Evolutionary conservation across 2,329 filamentous ascomycete genomes (phyloP), one percentile per base, ranked within the genome.

Genomic region (Trichothecium sympodiale): DNA sequence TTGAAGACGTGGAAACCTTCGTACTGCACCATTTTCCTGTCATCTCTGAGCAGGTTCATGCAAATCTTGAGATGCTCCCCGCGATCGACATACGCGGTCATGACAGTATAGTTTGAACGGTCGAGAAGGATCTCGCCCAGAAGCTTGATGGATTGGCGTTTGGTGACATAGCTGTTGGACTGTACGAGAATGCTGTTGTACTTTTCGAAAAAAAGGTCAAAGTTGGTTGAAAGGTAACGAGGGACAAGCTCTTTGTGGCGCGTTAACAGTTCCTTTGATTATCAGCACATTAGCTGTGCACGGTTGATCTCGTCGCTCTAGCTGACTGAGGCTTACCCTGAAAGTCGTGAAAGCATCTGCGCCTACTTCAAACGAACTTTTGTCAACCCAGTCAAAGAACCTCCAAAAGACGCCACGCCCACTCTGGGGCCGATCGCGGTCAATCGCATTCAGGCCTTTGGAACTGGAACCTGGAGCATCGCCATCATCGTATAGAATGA

Each of bases 1-100:
- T 98, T 98, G 72, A 98, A 98, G 29, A 98, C 89, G 56, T 98
- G 91, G 57, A 98, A 98, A 7, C 88, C 91, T 58, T 98, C 91
- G 56, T 98, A 98, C 60, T 96, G 91, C 42, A 98, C 91, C 88
- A 98, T 98, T 60, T 94, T 91, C 47, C 89, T 77, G 58, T 96
- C 89, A 57, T 96, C 91, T 46, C 87, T 80, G 41, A 98, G 67
- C 40, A 98, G 69, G 58, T 94, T 96, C 91, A 98, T 98, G 64
- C 88, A 91, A 44, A 96, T 83, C 64, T 98, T 98, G 48, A 98
- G 73, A 54, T 98, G 88, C 55, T 96, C 89, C 41, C 88, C 88
- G 33, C 83, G 80, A 56, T 94, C 88, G 39, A 98, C 91, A 55
- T 96, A 98, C 43, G 83, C 78, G 38, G 89, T 96, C 91, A 98